Conservation (phyloP, 768 basidiomycete species). For the Sistotremastrum suecicum region DNA sequence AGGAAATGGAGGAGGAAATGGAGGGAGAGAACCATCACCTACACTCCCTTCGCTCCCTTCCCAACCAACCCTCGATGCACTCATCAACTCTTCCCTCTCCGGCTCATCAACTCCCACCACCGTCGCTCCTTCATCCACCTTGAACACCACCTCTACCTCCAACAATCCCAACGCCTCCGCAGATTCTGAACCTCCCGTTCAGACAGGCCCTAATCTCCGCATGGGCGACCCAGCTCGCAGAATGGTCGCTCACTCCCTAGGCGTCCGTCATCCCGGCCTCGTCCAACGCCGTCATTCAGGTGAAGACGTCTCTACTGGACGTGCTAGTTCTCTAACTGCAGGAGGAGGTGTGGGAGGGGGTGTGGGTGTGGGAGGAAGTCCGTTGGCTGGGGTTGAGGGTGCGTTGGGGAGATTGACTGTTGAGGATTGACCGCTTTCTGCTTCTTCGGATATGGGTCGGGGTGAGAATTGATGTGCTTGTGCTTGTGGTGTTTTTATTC, state of each 20-base stretch:
- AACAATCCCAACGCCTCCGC: too few species aligned
- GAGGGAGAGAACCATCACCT: slow-evolving; percentile 48
- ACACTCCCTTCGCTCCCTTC: slow-evolving; percentile 69
- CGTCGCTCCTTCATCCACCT: slow-evolving; percentile 14
- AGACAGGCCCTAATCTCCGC: slow-evolving; percentile 41
- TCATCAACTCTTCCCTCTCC: slow-evolving; percentile 63
- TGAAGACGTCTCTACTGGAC: background rate
- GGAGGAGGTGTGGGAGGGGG: slow-evolving; percentile 15
- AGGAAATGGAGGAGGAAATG: slow-evolving; percentile 9
- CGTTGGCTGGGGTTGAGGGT: slow-evolving; percentile 56
- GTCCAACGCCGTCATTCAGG: slow-evolving; percentile 24
- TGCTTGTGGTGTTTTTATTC: too few species aligned
- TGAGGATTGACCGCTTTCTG: slow-evolving; percentile 37
- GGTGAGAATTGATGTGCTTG: too few species aligned
- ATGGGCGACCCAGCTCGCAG: slow-evolving; percentile 83
- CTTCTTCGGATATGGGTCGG: too few species aligned
- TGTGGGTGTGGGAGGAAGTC: slow-evolving; percentile 39
- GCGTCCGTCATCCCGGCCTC: slow-evolving; percentile 66
- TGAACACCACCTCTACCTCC: background rate
- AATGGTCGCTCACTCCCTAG: slow-evolving; percentile 78
- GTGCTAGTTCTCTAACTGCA: background rate
- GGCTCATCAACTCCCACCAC: slow-evolving; percentile 45
- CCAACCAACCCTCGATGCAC: slow-evolving; percentile 73
- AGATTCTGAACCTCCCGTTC: background rate
- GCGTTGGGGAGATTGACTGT: slow-evolving; percentile 63